Evolutionary conservation across 371 early-diverging fungal species (phyloP).

Genomic region (Mortierella sp.): DNA sequence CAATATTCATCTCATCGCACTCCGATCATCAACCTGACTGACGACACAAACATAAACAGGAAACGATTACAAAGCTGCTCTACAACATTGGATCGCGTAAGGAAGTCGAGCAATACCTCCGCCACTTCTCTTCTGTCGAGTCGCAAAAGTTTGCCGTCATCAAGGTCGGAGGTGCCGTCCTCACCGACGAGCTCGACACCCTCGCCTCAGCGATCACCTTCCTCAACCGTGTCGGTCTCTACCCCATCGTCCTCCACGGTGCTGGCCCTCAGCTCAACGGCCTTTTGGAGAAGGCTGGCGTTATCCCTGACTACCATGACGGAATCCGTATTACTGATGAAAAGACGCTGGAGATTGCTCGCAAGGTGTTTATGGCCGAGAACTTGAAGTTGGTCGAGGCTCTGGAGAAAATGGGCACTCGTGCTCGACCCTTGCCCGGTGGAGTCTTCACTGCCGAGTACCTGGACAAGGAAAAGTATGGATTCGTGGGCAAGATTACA

Average conservation of each 20-base stretch:
- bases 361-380: slow-evolving; percentile 92
- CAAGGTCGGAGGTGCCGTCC: slow-evolving; percentile 98
- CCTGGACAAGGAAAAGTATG: slow-evolving; percentile 93
- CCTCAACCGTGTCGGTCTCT: slow-evolving; percentile 95
- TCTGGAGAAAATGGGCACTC: slow-evolving; percentile 93
- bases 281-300: slow-evolving; percentile 87
- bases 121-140: slow-evolving; percentile 95
- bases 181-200: slow-evolving; percentile 95
- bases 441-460: slow-evolving; percentile 97
- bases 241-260: slow-evolving; percentile 98
- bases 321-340: slow-evolving; percentile 97
- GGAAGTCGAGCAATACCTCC: slow-evolving; percentile 97
- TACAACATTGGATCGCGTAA: slow-evolving; percentile 98
- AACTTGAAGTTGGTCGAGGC: slow-evolving; percentile 97
- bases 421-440: slow-evolving; percentile 94
- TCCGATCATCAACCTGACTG: background rate
- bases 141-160: slow-evolving; percentile 99
- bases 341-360: slow-evolving; percentile 92
- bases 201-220: slow-evolving; percentile 95
- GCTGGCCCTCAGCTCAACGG: slow-evolving; percentile 97
- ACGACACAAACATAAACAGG: slow-evolving; percentile 65
- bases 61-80: slow-evolving; percentile 96
- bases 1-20: background rate
- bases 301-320: slow-evolving; percentile 94
- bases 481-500: slow-evolving; percentile 92